These are phyloP conservation scores for Holtermanniella nyarrowii DNA, from an alignment of 768 basidiomycete species.

Conservation along the genomic window DNA sequence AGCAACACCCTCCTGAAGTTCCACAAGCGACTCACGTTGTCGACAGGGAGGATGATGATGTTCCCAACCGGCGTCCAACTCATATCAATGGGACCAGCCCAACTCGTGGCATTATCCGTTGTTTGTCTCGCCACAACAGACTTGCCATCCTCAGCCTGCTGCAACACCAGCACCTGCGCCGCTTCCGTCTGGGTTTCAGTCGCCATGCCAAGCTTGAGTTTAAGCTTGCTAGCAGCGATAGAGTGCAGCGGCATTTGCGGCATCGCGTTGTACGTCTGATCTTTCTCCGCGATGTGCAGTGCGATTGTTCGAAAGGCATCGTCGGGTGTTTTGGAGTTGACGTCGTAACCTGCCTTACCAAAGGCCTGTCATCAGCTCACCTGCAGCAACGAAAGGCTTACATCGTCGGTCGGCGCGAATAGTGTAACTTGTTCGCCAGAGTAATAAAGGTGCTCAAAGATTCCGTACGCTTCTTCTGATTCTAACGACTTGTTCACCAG, in stretches of 20 bases:
- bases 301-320: neutral
- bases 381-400: conserved; percentile 6
- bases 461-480: conserved; percentile 19
- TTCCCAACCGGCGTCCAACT: conserved; percentile 8
- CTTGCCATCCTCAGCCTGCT: conserved; percentile 7
- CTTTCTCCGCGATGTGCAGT: conserved; percentile 16
- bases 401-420: conserved; percentile 27
- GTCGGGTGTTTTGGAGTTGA: neutral
- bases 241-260: neutral
- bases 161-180: conserved; percentile 11
- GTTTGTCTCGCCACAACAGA: conserved; percentile 5
- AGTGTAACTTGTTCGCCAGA: conserved; percentile 10
- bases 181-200: conserved; percentile 2
- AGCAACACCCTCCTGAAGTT: neutral
- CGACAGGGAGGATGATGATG: conserved; percentile 24
- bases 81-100: conserved; percentile 12
- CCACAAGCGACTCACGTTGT: conserved; percentile 16
- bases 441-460: conserved; percentile 10
- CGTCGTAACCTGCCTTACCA: neutral
- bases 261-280: conserved; percentile 7
- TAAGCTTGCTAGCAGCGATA: neutral
- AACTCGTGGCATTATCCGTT: conserved; percentile 18
- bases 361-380: neutral
- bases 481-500: conserved; percentile 16
- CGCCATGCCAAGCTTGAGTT: neutral